phyloP scores from a whole-genome alignment of 179 eudicot species.

The Gypsophila paniculata region DNA sequence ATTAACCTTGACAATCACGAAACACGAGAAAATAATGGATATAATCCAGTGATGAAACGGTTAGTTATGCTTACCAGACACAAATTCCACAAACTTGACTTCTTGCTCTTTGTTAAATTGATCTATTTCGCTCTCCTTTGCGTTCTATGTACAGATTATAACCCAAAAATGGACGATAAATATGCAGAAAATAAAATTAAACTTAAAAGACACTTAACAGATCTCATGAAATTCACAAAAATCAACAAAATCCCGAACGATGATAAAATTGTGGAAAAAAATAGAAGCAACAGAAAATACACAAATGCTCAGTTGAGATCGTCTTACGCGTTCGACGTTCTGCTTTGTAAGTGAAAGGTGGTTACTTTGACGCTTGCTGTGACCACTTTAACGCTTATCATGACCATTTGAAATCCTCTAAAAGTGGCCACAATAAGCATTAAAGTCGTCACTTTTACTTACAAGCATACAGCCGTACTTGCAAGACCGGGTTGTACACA shows the following conservation, averaged over 20 bases:
- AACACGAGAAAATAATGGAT: not conserved
- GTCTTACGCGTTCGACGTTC: too few species aligned
- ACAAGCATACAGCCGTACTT: too few species aligned
- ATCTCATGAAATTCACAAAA: not conserved
- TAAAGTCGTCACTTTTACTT: too few species aligned
- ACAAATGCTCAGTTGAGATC: not conserved
- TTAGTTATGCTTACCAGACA: conserved; percentile 22
- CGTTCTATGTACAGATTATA: conserved; percentile 29
- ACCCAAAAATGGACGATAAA: not conserved
- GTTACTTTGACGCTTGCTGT: too few species aligned
- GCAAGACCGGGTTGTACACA: too few species aligned
- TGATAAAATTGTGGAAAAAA: not conserved
- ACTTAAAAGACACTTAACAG: not conserved
- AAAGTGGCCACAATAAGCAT: too few species aligned
- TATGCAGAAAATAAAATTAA: not conserved
- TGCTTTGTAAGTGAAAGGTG: too few species aligned
- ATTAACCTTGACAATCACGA: not conserved
- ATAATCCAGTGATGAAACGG: not conserved
- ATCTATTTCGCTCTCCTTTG: conserved; percentile 43
- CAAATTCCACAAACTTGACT: conserved; percentile 44
- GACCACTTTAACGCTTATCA: too few species aligned
- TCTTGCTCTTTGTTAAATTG: conserved; percentile 54
- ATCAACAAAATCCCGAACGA: not conserved
- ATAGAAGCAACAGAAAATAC: not conserved
- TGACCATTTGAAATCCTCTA: too few species aligned